Conservation (phyloP, 495 filamentous ascomycete species). For the Penicillium crystallinum region DNA sequence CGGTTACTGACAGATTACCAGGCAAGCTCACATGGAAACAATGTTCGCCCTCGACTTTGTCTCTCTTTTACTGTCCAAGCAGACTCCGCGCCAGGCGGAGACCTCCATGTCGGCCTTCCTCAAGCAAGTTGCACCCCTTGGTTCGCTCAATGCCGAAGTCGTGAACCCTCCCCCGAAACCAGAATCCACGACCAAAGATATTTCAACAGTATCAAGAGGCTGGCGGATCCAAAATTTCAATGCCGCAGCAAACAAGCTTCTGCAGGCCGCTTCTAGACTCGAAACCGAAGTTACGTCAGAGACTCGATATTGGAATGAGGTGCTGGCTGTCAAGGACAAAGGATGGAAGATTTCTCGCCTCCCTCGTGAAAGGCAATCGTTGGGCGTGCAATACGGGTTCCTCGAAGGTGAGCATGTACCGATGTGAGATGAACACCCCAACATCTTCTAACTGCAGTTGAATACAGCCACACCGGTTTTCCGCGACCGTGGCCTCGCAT, state of each 20-base stretch:
- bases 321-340: conserved; percentile 70
- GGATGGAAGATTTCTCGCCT: conserved; percentile 79
- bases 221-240: conserved; percentile 75
- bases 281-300: conserved; percentile 72
- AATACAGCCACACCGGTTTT: conserved; percentile 62
- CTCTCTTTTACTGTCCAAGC: conserved; percentile 76
- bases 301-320: conserved; percentile 81
- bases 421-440: background rate
- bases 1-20: conserved; percentile 21
- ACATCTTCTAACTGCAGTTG: background rate
- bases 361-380: conserved; percentile 63
- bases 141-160: conserved; percentile 72
- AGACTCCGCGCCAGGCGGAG: conserved; percentile 61
- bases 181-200: conserved; percentile 47
- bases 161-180: conserved; percentile 52
- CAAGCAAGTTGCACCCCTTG: conserved; percentile 63
- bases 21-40: conserved; percentile 61
- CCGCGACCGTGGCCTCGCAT: conserved; percentile 69
- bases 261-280: conserved; percentile 66
- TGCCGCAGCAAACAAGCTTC: conserved; percentile 64
- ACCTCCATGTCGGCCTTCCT: conserved; percentile 63
- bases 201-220: conserved; percentile 59
- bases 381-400: conserved; percentile 88
- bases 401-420: conserved; percentile 51
- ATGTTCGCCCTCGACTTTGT: conserved; percentile 72